Evolutionary conservation across 495 filamentous ascomycete genomes (phyloP), one percentile per base, ranked within the genome.

Genomic region (Jackrogersella multiformis): DNA sequence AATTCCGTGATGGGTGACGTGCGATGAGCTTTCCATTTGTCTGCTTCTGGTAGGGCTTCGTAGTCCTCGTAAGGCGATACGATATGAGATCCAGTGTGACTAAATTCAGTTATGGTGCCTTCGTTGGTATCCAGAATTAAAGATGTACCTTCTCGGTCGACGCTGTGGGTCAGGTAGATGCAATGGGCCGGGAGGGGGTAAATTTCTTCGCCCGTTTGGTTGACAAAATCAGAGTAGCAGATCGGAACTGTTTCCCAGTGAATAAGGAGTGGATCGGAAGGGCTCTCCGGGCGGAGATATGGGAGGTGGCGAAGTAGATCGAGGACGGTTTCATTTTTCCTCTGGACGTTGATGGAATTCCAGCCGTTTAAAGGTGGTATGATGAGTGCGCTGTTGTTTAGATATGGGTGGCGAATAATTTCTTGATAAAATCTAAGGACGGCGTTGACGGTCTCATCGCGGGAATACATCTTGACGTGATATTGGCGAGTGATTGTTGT

Each of bases 291-390:
- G 1, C 28, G 26, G 28, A 62, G 59, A 34, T 62, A 62, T 53
- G 59, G 59, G 48, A 62, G 59, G 18, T 62, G 48, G 6, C 20
- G 48, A 30, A 62, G 59, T 62, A 62, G 30, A 18, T 62, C 49
- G 2, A 62, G 38, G 13, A 62, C 59, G 4, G 38, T 45, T 38
- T 54, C 36, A 13, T 21, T 62, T 45, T 62, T 62, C 28, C 49
- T 38, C 36, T 54, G 24, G 18, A 54, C 45, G 9, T 23, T 54
- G 2, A 62, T 28, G 26, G 16, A 36, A 7, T 16, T 20, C 59
- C 59, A 62, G 18, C 59, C 59, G 9, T n/a, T 21, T 18, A 18
- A 12, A 35, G 59, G 48, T 4, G 59, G 59, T 36, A 62, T 1
- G 20, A 54, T 35, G 4, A 62, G 38, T 35, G 28, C 45, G 13